These are phyloP conservation scores for Physocladia obscura DNA, from an alignment of 192 early-diverging fungal species.

Conservation along the genomic window DNA sequence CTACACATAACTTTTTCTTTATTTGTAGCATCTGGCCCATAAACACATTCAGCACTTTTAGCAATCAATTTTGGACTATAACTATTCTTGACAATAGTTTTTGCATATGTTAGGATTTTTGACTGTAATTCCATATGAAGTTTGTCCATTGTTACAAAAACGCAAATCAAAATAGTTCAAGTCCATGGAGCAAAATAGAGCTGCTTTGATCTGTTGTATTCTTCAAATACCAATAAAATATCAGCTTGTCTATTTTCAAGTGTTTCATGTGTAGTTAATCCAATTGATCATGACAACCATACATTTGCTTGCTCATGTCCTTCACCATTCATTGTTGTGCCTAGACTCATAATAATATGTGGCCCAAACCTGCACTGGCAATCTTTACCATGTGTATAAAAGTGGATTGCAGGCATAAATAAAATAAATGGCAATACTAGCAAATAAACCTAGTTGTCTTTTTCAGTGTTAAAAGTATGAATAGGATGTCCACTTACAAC, in stretches of 20 bases:
- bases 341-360: neutral
- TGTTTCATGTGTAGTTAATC: neutral
- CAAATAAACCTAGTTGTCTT: neutral
- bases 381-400: conserved; percentile 9
- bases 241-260: neutral
- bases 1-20: neutral
- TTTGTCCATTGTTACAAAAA: neutral
- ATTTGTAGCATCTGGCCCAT: neutral
- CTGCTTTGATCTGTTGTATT: neutral
- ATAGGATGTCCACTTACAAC: neutral
- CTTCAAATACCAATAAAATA: neutral
- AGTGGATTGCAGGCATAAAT: conserved; percentile 6
- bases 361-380: neutral
- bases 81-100: neutral
- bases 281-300: neutral
- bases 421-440: neutral
- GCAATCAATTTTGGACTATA: neutral
- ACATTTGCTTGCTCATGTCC: neutral
- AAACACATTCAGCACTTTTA: neutral
- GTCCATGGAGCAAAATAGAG: neutral
- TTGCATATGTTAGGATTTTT: neutral
- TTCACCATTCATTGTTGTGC: neutral
- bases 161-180: neutral
- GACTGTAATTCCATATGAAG: neutral
- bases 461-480: neutral